These are phyloP conservation scores for Paecilomyces sp. DNA, from an alignment of 2,329 filamentous ascomycete genomes.

Conservation along the genomic window DNA sequence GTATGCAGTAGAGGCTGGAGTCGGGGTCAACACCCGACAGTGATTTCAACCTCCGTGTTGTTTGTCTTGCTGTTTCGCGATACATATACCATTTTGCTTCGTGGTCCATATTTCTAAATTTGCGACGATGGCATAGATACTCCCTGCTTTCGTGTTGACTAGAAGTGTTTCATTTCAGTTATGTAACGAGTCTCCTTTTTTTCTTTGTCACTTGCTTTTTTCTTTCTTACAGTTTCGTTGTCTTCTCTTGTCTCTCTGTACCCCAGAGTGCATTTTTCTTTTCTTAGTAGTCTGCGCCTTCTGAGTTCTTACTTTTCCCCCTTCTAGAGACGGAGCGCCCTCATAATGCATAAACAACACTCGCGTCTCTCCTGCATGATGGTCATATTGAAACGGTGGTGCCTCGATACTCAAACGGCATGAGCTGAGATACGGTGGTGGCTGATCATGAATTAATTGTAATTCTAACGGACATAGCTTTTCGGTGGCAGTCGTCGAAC, in stretches of 20 bases:
- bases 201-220: conserved; percentile 2
- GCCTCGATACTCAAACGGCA: background rate
- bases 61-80: background rate
- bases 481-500: background rate
- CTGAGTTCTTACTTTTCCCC: background rate
- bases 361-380: background rate
- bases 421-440: background rate
- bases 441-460: background rate
- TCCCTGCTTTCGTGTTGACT: conserved; percentile 2
- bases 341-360: background rate
- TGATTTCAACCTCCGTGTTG: background rate
- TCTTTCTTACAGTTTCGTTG: conserved; percentile 1
- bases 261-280: background rate
- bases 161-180: conserved; percentile 3
- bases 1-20: conserved; percentile 18
- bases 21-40: background rate
- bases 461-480: background rate
- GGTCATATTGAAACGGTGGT: background rate
- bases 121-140: background rate
- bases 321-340: background rate
- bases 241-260: background rate
- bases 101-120: background rate
- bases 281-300: background rate
- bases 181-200: conserved; percentile 3
- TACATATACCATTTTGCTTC: background rate